Evolutionary conservation across 116 monocot species (phyloP).

Genomic region (Dioscorea cayenensis): DNA sequence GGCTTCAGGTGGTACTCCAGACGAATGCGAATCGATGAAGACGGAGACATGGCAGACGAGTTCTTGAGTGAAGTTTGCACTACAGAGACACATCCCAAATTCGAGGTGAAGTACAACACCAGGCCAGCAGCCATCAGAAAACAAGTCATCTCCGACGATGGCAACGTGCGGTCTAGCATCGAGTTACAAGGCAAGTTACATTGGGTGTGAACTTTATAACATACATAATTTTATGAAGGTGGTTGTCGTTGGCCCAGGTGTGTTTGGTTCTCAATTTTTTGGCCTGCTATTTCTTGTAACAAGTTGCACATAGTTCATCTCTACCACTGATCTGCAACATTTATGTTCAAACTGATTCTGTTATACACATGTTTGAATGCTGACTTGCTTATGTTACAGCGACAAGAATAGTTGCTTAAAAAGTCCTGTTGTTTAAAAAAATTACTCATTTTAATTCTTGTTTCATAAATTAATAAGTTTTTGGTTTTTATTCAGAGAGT

Average conservation of each 20-base stretch:
- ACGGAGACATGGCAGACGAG: constrained; percentile 91
- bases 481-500: too few species aligned
- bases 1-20: constrained; percentile 77
- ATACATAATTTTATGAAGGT: too few species aligned
- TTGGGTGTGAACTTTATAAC: constrained; percentile 42
- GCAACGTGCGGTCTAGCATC: constrained; percentile 51
- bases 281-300: not conserved
- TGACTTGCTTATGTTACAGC: too few species aligned
- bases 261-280: not conserved
- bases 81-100: constrained; percentile 7
- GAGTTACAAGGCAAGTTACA: constrained; percentile 39
- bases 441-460: too few species aligned
- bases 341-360: too few species aligned
- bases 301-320: not conserved
- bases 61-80: constrained; percentile 55
- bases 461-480: too few species aligned
- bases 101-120: constrained; percentile 49
- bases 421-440: too few species aligned
- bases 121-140: constrained; percentile 40
- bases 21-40: constrained; percentile 62
- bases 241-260: not conserved
- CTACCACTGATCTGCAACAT: too few species aligned
- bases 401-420: too few species aligned
- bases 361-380: too few species aligned
- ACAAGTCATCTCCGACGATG: constrained; percentile 37